Conservation (phyloP, 176 grass and related monocot species). For the Hordeum marinum region DNA sequence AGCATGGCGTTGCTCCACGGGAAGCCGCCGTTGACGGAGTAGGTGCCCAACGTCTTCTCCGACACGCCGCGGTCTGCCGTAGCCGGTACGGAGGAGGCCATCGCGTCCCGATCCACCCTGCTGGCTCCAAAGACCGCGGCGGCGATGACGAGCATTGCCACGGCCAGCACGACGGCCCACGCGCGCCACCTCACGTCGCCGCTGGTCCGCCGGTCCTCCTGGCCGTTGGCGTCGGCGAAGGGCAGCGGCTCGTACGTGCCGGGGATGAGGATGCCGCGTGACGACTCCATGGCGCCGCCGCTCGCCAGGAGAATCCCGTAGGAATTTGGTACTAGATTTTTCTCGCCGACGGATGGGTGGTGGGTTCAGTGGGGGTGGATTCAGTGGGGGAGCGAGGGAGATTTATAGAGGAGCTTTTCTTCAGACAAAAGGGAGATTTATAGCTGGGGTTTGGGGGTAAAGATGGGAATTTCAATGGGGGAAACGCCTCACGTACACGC, state of each 20-base stretch:
- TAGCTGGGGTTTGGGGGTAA: background rate
- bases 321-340: too few species aligned
- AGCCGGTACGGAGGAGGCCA: background rate
- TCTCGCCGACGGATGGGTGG: background rate
- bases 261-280: background rate
- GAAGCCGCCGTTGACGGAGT: background rate
- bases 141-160: background rate
- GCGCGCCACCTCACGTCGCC: background rate
- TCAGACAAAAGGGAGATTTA: background rate
- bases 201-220: background rate
- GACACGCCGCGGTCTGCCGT: constrained; percentile 20
- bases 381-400: background rate
- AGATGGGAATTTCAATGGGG: background rate
- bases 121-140: background rate
- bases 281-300: background rate
- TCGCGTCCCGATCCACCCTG: background rate
- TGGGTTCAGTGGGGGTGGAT: background rate
- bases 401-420: too few species aligned
- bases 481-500: too few species aligned
- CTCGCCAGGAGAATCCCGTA: background rate
- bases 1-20: constrained; percentile 60
- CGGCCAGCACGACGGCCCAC: background rate
- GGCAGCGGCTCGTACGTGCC: background rate
- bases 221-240: background rate
- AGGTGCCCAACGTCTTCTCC: constrained; percentile 22